Conservation (phyloP, 768 basidiomycete species). For the Lenzites betulinus region DNA sequence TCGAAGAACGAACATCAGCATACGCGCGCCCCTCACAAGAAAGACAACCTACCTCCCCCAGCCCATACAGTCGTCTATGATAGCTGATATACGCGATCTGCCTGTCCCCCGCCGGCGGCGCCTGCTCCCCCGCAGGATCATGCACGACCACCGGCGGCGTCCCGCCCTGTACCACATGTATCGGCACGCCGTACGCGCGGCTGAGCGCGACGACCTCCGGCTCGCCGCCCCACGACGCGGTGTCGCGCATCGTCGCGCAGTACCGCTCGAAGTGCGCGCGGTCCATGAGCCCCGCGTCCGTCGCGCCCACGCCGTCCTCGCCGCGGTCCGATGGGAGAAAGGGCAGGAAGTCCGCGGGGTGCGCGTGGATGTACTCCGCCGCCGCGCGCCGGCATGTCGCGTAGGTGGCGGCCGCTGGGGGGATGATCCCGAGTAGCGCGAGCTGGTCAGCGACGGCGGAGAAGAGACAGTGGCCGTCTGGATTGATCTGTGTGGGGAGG, state of each 20-base stretch:
- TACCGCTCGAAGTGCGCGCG: slow-evolving; percentile 67
- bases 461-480: slow-evolving; percentile 96
- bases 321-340: slow-evolving; percentile 79
- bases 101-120: slow-evolving; percentile 38
- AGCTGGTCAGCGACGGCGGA: slow-evolving; percentile 94
- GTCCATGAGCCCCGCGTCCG: slow-evolving; percentile 72
- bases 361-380: slow-evolving; percentile 75
- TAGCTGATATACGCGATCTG: slow-evolving; percentile 77
- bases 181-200: slow-evolving; percentile 77
- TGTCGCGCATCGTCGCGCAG: slow-evolving; percentile 75
- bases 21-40: too few relatives aligned
- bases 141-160: slow-evolving; percentile 85
- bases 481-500: slow-evolving; percentile 62
- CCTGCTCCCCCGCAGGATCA: slow-evolving; percentile 48
- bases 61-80: slow-evolving; percentile 90
- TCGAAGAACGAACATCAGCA: not conserved
- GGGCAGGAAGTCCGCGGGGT: slow-evolving; percentile 90
- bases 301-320: slow-evolving; percentile 68
- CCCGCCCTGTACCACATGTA: slow-evolving; percentile 88
- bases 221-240: slow-evolving; percentile 96
- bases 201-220: slow-evolving; percentile 93
- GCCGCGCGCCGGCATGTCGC: slow-evolving; percentile 64
- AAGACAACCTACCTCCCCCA: slow-evolving; percentile 78
- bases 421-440: slow-evolving; percentile 65
- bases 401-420: slow-evolving; percentile 60